Percentiles rank a stretch among this genome's conserved stretches.
These are phyloP conservation scores for Rhodotorula babjevae DNA, from an alignment of 768 basidiomycete genomes.

Conservation along the genomic window DNA sequence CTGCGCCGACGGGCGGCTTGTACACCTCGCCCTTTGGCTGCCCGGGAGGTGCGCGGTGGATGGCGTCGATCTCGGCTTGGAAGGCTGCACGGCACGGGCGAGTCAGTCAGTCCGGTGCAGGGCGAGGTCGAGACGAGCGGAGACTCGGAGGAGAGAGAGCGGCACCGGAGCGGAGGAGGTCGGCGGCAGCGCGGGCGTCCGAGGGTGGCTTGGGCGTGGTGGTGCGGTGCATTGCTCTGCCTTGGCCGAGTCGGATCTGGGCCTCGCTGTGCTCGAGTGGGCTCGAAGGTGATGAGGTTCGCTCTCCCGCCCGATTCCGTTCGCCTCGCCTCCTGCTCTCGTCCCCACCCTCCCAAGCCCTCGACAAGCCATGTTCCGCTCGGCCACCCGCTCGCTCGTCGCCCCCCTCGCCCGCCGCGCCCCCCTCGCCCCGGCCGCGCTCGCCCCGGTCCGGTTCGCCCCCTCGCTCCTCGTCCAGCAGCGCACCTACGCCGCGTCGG, in stretches of 20 bases:
- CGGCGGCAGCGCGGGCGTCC: not conserved
- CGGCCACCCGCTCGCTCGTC: slow-evolving; percentile 29
- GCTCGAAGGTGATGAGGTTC: not conserved
- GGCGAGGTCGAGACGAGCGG: not conserved
- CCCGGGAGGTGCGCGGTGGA: not conserved
- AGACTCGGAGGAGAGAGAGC: no score
- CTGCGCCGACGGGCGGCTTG: slow-evolving; percentile 10
- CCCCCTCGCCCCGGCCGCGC: slow-evolving; percentile 1
- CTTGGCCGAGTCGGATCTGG: no score
- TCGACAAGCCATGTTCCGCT: slow-evolving; percentile 26
- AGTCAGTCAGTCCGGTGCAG: not conserved
- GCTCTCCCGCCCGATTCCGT: not conserved
- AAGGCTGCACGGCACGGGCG: not conserved
- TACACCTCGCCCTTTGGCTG: slow-evolving; percentile 12
- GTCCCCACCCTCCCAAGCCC: no score
- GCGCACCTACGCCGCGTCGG: slow-evolving; percentile 36
- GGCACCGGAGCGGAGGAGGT: slow-evolving; percentile 4
- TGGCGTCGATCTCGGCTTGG: slow-evolving; percentile 21
- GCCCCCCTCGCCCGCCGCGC: slow-evolving; percentile 20
- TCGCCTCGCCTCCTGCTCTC: not conserved
- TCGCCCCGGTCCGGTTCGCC: slow-evolving; percentile 3
- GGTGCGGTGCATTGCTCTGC: not conserved
- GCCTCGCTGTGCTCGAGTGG: no score
- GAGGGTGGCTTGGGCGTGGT: not conserved
- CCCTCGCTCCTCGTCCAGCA: slow-evolving; percentile 18